Percentiles rank a stretch among this genome's conserved stretches.
These are phyloP conservation scores for Penicillium sp. DNA, from an alignment of 2,329 filamentous ascomycete genomes.

Conservation along the genomic window DNA sequence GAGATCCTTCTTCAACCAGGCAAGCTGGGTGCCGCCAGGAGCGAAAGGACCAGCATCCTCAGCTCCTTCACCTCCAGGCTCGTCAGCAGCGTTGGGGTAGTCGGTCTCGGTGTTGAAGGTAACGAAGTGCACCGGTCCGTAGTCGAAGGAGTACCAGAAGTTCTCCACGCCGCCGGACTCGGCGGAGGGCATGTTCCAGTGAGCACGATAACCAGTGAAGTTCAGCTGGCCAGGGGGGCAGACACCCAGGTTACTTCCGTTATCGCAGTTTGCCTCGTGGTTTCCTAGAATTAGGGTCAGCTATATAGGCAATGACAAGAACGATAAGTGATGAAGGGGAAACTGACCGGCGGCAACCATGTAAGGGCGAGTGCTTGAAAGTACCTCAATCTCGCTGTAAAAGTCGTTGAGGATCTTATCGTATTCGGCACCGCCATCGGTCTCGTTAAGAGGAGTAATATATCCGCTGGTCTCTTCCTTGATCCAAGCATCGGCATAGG, in stretches of 20 bases:
- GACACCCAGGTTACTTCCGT: conserved; percentile 18
- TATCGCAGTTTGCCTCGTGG: conserved; percentile 13
- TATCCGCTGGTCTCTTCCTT: conserved; percentile 15
- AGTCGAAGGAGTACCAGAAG: conserved; percentile 19
- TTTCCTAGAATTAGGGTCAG: conserved; percentile 9
- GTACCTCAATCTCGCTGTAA: conserved; percentile 11
- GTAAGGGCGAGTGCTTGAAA: conserved; percentile 9
- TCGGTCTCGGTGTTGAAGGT: conserved; percentile 18
- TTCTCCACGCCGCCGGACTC: conserved; percentile 15
- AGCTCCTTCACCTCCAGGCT: background rate
- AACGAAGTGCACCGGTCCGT: conserved; percentile 13
- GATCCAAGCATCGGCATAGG: conserved; percentile 18
- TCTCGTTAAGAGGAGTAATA: conserved; percentile 8
- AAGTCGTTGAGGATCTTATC: conserved; percentile 14
- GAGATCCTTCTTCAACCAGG: conserved; percentile 7
- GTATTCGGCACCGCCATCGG: conserved; percentile 8
- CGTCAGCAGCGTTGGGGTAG: background rate
- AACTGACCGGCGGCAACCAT: conserved; percentile 10
- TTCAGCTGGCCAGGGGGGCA: conserved; percentile 26
- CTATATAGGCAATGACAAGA: background rate
- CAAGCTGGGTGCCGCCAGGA: background rate
- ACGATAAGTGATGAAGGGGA: background rate
- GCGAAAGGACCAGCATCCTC: conserved; percentile 9
- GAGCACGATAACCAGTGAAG: conserved; percentile 27
- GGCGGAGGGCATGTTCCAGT: conserved; percentile 23